Percentiles rank a stretch among this genome's conserved stretches.
phyloP scores from a whole-genome alignment of 257 asterid species.

The Ilex aquifolium region DNA sequence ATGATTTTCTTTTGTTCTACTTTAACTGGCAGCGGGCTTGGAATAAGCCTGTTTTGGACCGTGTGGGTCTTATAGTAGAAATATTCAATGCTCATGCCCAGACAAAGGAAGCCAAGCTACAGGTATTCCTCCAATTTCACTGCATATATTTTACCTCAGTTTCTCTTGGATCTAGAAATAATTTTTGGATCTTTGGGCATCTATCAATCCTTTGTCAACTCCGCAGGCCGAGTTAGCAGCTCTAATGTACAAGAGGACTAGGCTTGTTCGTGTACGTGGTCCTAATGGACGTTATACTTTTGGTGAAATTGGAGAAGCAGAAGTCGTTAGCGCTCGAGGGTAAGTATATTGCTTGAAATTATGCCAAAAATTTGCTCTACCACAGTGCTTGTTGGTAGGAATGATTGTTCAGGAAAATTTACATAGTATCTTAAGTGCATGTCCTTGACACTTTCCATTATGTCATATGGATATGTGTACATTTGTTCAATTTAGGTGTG shows the following conservation, averaged over 20 bases:
- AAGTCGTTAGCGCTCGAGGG: slow-evolving; percentile 99
- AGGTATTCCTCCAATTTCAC: slow-evolving; percentile 38
- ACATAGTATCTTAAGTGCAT: slow-evolving; percentile 2
- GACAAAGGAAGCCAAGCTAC: slow-evolving; percentile 94
- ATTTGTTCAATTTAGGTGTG: neutral
- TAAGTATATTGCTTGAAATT: slow-evolving; percentile 26
- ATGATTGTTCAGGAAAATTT: no score
- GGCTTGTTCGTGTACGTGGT: slow-evolving; percentile 91
- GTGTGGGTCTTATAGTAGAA: slow-evolving; percentile 87
- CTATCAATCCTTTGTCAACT: slow-evolving; percentile 4
- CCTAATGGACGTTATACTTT: slow-evolving; percentile 75
- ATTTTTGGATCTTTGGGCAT: neutral
- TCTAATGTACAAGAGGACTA: slow-evolving; percentile 85
- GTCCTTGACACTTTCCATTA: neutral
- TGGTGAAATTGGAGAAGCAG: slow-evolving; percentile 79
- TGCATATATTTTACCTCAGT: slow-evolving; percentile 8
- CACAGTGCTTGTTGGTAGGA: no score
- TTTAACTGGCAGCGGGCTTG: slow-evolving; percentile 50
- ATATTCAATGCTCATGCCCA: slow-evolving; percentile 98
- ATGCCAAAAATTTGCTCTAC: no score
- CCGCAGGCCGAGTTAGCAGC: slow-evolving; percentile 94
- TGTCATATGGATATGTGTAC: neutral
- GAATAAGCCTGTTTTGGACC: slow-evolving; percentile 92
- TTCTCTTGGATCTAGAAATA: neutral
- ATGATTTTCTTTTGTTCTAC: neutral